phyloP scores from a whole-genome alignment of 495 filamentous ascomycete genomes.

The Lasiosphaeria miniovina region DNA sequence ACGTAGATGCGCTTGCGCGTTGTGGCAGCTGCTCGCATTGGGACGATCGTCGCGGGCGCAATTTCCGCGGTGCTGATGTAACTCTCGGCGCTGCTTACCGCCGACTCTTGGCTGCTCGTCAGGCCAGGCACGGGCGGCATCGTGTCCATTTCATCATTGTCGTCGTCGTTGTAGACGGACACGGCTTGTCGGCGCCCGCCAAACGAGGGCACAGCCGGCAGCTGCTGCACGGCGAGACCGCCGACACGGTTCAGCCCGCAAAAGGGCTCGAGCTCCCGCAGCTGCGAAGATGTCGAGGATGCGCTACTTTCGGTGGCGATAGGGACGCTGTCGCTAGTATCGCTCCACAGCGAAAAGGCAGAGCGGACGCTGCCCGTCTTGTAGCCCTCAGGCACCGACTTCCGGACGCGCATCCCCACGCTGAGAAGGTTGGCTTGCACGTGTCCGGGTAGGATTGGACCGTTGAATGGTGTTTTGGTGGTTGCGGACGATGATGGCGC shows the following conservation, averaged over 20 bases:
- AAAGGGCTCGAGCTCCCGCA: constrained; percentile 66
- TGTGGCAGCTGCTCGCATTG: constrained; percentile 9
- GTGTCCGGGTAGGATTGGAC: constrained; percentile 53
- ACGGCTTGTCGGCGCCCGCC: neutral
- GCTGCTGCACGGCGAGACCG: constrained; percentile 49
- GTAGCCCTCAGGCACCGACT: constrained; percentile 88
- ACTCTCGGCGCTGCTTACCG: constrained; percentile 18
- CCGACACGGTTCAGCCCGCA: constrained; percentile 70
- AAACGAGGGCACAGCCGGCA: neutral
- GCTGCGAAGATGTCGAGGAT: constrained; percentile 15
- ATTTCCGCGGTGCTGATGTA: too few relatives aligned
- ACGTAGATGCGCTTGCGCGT: constrained; percentile 41
- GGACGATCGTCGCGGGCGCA: constrained; percentile 7
- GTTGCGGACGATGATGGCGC: constrained; percentile 1
- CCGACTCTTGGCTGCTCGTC: constrained; percentile 41
- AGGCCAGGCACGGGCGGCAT: constrained; percentile 25
- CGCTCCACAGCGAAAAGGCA: constrained; percentile 44
- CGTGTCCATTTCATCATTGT: neutral
- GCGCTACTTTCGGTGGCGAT: constrained; percentile 4
- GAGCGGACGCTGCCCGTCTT: constrained; percentile 61
- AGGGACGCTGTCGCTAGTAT: constrained; percentile 17
- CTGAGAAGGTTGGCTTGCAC: constrained; percentile 76
- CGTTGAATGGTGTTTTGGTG: constrained; percentile 34
- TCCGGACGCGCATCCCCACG: constrained; percentile 91
- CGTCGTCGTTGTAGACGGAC: neutral